Percentiles rank a stretch among this genome's conserved stretches.
Evolutionary conservation across 768 basidiomycete genomes (phyloP).

Genomic region (Vishniacozyma victoriae): DNA sequence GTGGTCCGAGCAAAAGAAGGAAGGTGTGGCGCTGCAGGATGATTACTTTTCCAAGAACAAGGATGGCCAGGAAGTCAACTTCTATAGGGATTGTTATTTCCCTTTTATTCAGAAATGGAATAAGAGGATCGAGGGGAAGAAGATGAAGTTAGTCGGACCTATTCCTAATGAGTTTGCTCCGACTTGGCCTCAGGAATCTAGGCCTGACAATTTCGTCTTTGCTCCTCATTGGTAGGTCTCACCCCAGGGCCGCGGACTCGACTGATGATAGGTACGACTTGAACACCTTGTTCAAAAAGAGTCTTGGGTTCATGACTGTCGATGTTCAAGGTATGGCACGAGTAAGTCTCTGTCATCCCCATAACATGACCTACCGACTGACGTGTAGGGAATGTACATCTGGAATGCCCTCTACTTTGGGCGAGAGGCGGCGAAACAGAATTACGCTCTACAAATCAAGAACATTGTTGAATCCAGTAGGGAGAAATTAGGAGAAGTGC

Average conservation of each 20-base stretch:
- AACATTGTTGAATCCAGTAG: constrained; percentile 70
- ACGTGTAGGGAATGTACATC: constrained; percentile 74
- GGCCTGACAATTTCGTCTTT: constrained; percentile 61
- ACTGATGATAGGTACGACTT: constrained; percentile 72
- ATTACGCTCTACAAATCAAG: constrained; percentile 72
- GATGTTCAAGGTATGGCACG: constrained; percentile 89
- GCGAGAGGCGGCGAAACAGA: constrained; percentile 68
- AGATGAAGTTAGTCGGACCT: constrained; percentile 54
- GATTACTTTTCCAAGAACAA: constrained; percentile 72
- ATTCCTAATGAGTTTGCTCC: constrained; percentile 93
- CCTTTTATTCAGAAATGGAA: constrained; percentile 45
- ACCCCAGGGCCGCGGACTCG: background rate
- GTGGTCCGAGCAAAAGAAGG: constrained; percentile 63
- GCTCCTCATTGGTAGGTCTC: constrained; percentile 64
- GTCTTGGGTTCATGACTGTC: constrained; percentile 75
- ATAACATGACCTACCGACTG: background rate
- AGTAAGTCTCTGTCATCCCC: constrained; percentile 53
- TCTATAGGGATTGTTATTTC: constrained; percentile 44
- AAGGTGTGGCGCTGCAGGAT: constrained; percentile 71
- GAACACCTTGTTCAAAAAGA: constrained; percentile 75
- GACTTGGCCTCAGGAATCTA: constrained; percentile 65
- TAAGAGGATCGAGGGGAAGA: constrained; percentile 10
- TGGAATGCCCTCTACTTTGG: constrained; percentile 82
- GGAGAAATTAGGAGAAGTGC: constrained; percentile 67
- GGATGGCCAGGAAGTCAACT: constrained; percentile 53